These are phyloP conservation scores for Mycosphaerelloides madeirae DNA, from an alignment of 2,329 filamentous ascomycete species.

Conservation along the genomic window DNA sequence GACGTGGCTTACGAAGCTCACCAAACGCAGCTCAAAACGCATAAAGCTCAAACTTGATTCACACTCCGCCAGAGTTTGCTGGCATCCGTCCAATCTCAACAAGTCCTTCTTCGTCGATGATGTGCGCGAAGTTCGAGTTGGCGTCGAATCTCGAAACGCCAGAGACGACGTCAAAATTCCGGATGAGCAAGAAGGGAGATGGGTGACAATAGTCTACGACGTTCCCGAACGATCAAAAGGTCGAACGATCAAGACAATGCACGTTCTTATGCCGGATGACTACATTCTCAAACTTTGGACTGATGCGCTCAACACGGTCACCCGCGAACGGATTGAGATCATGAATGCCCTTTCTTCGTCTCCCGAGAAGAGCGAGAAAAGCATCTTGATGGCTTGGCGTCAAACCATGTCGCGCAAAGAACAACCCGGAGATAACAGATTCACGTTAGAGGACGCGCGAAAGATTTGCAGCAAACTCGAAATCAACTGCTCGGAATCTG, in stretches of 20 bases:
- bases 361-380: conserved; percentile 69
- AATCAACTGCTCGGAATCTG: conserved; percentile 77
- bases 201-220: conserved; percentile 87
- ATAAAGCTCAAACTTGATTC: conserved; percentile 77
- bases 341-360: conserved; percentile 81
- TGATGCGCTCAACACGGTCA: conserved; percentile 74
- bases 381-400: conserved; percentile 65
- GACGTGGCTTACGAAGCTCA: conserved; percentile 73
- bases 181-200: conserved; percentile 62
- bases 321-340: conserved; percentile 78
- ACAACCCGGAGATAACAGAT: conserved; percentile 58
- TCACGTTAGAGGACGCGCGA: conserved; percentile 74
- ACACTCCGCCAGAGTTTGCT: conserved; percentile 79
- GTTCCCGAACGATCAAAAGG: conserved; percentile 73
- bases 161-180: conserved; percentile 74
- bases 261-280: conserved; percentile 74
- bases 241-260: conserved; percentile 68
- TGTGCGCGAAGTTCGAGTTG: conserved; percentile 82
- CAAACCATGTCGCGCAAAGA: conserved; percentile 71
- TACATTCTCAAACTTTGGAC: conserved; percentile 75
- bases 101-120: conserved; percentile 94
- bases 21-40: conserved; percentile 69
- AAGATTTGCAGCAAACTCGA: conserved; percentile 83
- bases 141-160: conserved; percentile 80
- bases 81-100: conserved; percentile 71